These are phyloP conservation scores for Phaeotremella fagi DNA, from an alignment of 768 basidiomycete species.

Conservation along the genomic window DNA sequence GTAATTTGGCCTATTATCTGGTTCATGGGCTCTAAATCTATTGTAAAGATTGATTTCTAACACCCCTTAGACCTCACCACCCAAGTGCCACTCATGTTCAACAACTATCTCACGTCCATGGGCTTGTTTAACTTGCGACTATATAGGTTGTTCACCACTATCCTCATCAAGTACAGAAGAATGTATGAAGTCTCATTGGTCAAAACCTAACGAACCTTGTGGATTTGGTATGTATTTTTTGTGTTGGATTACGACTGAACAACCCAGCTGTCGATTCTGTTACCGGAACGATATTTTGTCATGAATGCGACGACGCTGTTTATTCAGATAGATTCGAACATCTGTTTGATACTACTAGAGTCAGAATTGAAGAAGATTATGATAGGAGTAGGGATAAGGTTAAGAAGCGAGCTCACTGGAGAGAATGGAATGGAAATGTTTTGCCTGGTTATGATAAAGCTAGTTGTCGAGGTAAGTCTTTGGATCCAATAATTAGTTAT, in stretches of 20 bases:
- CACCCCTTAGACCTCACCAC: constrained; percentile 17
- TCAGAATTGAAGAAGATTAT: constrained; percentile 23
- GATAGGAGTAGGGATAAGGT: constrained; percentile 22
- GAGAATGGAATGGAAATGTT: constrained; percentile 54
- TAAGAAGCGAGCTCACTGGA: constrained; percentile 52
- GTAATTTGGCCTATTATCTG: constrained; percentile 2
- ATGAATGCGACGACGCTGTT: constrained; percentile 68
- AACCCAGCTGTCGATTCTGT: constrained; percentile 65
- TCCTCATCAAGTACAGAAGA: constrained; percentile 10
- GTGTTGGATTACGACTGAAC: neutral
- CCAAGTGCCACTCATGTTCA: constrained; percentile 27
- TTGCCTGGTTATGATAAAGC: constrained; percentile 56
- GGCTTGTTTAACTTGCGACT: constrained; percentile 38
- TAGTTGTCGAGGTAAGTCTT: constrained; percentile 66
- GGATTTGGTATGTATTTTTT: constrained; percentile 23
- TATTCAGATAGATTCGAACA: constrained; percentile 58
- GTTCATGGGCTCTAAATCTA: neutral
- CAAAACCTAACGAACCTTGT: constrained; percentile 11
- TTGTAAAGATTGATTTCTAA: neutral
- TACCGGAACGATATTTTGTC: constrained; percentile 71
- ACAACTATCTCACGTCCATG: constrained; percentile 19
- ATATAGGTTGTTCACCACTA: constrained; percentile 32
- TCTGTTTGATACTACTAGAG: constrained; percentile 23
- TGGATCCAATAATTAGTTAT: neutral
- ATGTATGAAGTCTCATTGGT: constrained; percentile 29